Evolutionary conservation across 2,329 filamentous ascomycete genomes (phyloP).

Genomic region (Colletotrichum theobromicola): DNA sequence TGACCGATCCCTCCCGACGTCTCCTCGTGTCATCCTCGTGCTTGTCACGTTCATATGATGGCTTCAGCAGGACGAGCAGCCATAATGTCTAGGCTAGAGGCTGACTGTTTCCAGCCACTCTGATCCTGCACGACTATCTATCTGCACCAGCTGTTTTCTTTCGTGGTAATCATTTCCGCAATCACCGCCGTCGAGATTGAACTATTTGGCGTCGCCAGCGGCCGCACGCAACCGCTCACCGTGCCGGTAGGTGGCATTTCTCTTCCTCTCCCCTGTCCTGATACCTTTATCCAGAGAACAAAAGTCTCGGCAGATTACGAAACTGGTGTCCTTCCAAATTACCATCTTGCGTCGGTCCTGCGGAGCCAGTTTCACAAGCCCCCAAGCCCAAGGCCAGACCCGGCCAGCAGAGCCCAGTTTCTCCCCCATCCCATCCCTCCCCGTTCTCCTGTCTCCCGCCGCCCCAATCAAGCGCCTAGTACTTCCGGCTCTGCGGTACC

Average conservation of each 20-base stretch:
- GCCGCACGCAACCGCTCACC: neutral
- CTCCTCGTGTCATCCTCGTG: neutral
- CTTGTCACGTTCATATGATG: neutral
- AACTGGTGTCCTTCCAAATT: conserved; percentile 28
- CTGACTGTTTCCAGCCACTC: conserved; percentile 5
- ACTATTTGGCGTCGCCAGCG: neutral
- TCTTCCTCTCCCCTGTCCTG: conserved; percentile 13
- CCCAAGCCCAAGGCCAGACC: conserved; percentile 7
- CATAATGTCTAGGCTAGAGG: neutral
- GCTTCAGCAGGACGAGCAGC: neutral
- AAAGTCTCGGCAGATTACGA: conserved; percentile 35
- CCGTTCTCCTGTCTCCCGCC: conserved; percentile 3
- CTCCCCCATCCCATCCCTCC: neutral
- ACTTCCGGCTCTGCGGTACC: neutral
- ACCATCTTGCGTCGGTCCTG: conserved; percentile 31
- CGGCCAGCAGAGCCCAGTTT: neutral
- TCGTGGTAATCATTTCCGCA: neutral
- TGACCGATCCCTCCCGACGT: neutral
- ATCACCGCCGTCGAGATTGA: neutral
- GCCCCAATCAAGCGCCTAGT: conserved; percentile 18
- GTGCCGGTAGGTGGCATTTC: conserved; percentile 12
- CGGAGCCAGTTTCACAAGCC: conserved; percentile 32
- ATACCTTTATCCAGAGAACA: conserved; percentile 23
- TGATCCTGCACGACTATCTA: neutral
- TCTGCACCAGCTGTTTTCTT: neutral